phyloP scores from a whole-genome alignment of 2,329 filamentous ascomycete species.

The Fusarium neocosmosporiellum region DNA sequence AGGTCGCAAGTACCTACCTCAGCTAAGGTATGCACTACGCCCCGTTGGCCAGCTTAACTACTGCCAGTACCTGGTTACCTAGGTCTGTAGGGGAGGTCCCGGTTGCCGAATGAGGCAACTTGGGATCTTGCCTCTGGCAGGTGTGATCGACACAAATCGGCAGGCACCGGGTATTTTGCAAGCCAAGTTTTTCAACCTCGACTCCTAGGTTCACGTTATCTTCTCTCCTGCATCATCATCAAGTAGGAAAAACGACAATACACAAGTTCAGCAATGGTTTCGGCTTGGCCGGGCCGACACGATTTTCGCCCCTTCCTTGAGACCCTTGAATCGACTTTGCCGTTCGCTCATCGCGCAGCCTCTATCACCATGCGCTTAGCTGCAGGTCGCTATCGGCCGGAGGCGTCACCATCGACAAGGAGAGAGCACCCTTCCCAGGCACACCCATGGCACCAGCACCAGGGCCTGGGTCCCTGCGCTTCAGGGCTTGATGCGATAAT shows the following conservation, averaged over 20 bases:
- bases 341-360: constrained; percentile 28
- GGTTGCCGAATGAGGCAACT: constrained; percentile 34
- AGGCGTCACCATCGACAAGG: constrained; percentile 31
- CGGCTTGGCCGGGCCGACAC: constrained; percentile 18
- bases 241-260: neutral
- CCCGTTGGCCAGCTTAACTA: neutral
- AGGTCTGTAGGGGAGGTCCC: neutral
- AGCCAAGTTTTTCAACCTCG: neutral
- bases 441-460: constrained; percentile 10
- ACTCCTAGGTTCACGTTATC: neutral
- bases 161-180: constrained; percentile 1
- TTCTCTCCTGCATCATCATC: neutral
- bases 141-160: constrained; percentile 26
- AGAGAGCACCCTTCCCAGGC: constrained; percentile 24
- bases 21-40: neutral
- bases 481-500: constrained; percentile 1
- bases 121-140: constrained; percentile 27
- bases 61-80: constrained; percentile 16
- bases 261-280: constrained; percentile 7
- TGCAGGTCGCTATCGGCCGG: constrained; percentile 39
- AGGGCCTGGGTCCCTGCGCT: constrained; percentile 4
- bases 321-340: constrained; percentile 31
- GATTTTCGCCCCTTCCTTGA: constrained; percentile 24
- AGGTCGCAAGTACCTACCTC: neutral
- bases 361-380: constrained; percentile 34